phyloP scores from a whole-genome alignment of 441 rosid species.

The Adansonia gregorii region DNA sequence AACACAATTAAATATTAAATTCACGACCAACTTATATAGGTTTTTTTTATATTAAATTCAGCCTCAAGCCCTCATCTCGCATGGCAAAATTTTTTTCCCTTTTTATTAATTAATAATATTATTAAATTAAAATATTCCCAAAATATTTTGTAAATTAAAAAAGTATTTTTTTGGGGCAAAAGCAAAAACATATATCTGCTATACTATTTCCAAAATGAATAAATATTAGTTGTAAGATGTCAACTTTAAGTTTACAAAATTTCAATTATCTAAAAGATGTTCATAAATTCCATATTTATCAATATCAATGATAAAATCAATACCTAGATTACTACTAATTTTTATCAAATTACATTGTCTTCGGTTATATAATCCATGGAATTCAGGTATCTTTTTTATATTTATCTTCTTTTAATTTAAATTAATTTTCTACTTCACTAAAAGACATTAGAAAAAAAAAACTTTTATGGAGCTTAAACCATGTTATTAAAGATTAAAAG shows the following conservation, averaged over 20 bases:
- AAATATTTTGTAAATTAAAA: too few relatives aligned
- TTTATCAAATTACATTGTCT: neutral
- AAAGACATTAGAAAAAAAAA: neutral
- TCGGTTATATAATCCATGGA: neutral
- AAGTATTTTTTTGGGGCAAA: too few relatives aligned
- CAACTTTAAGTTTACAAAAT: neutral
- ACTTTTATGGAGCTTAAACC: neutral
- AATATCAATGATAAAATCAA: neutral
- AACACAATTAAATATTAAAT: too few relatives aligned
- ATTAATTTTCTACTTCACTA: neutral
- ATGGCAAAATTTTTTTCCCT: too few relatives aligned
- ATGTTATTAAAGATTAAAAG: neutral
- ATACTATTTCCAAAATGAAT: too few relatives aligned
- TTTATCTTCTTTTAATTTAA: neutral
- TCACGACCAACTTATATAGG: too few relatives aligned
- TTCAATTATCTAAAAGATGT: neutral
- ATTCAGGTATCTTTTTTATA: neutral
- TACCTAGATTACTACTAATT: neutral
- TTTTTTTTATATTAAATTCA: too few relatives aligned
- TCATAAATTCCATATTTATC: neutral
- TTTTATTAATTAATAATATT: too few relatives aligned
- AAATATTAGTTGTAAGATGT: too few relatives aligned
- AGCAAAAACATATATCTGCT: too few relatives aligned
- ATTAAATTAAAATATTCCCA: too few relatives aligned
- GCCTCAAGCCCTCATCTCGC: too few relatives aligned